Evolutionary conservation across 2,329 filamentous ascomycete species (phyloP).

Genomic region (Lizonia empirigonia): DNA sequence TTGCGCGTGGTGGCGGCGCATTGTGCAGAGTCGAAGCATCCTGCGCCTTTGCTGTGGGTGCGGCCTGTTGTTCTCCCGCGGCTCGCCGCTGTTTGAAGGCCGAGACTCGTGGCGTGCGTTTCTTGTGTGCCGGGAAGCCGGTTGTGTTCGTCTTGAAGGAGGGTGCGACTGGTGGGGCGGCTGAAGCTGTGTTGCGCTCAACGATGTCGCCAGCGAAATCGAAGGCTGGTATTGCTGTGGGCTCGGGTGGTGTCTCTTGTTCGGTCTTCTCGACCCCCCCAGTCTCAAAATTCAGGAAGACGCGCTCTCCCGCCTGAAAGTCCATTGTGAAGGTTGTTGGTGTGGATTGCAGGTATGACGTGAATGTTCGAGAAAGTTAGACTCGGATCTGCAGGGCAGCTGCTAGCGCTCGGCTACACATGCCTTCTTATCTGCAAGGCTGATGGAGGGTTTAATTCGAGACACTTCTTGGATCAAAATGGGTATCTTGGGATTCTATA

Average conservation of each 20-base stretch:
- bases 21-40: conserved; percentile 19
- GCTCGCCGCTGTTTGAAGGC: conserved; percentile 76
- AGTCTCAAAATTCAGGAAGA: conserved; percentile 64
- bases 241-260: conserved; percentile 20
- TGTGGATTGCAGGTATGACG: not conserved
- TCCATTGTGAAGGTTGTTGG: conserved; percentile 31
- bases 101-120: conserved; percentile 69
- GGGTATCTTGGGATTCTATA: not conserved
- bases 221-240: conserved; percentile 47
- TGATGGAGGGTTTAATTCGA: not conserved
- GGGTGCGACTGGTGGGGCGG: conserved; percentile 68
- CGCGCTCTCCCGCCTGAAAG: conserved; percentile 64
- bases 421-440: not conserved
- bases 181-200: conserved; percentile 69
- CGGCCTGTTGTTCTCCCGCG: conserved; percentile 34
- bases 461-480: not conserved
- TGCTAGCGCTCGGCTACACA: conserved; percentile 15
- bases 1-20: conserved; percentile 20
- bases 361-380: conserved; percentile 4
- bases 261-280: conserved; percentile 54
- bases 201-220: conserved; percentile 74
- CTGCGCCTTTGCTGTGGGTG: conserved; percentile 18
- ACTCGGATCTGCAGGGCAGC: conserved; percentile 11
- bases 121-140: conserved; percentile 90
- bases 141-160: conserved; percentile 61